Evolutionary conservation across 805 yeast genomes (phyloP).

Genomic region (Hemisphaericaspora nanyangensis): DNA sequence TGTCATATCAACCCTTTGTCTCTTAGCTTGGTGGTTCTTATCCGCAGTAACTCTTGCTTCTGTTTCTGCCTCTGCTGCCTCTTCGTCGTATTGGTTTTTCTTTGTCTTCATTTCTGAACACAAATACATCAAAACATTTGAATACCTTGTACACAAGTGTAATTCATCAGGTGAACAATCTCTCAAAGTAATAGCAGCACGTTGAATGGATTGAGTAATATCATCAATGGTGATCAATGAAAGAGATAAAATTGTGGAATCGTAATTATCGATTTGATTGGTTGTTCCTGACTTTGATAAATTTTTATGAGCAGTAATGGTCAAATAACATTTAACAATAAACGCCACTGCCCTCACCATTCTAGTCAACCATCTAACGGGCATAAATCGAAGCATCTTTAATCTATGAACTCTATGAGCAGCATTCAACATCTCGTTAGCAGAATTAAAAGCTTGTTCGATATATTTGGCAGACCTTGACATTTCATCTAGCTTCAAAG

Average conservation of each 20-base stretch:
- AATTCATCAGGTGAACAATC: conserved; percentile 89
- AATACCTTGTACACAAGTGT: conserved; percentile 77
- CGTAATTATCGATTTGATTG: conserved; percentile 22
- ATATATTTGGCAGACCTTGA: conserved; percentile 72
- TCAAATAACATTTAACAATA: conserved; percentile 77
- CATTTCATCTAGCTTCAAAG: conserved; percentile 62
- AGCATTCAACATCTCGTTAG: conserved; percentile 70
- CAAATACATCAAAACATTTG: conserved; percentile 70
- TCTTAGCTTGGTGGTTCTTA: not conserved
- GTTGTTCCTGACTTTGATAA: conserved; percentile 12
- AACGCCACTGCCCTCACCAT: conserved; percentile 87
- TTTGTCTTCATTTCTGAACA: conserved; percentile 69
- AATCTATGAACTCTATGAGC: conserved; percentile 67
- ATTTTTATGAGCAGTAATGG: conserved; percentile 48
- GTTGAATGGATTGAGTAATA: conserved; percentile 60
- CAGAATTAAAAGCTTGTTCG: conserved; percentile 78
- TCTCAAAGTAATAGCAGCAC: conserved; percentile 67
- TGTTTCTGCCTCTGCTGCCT: conserved; percentile 1
- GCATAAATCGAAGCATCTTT: conserved; percentile 69
- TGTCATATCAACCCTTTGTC: not conserved
- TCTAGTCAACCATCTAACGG: conserved; percentile 88
- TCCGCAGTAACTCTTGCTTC: no score
- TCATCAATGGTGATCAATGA: conserved; percentile 70
- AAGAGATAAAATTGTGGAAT: conserved; percentile 51
- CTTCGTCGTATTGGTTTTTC: conserved; percentile 17